Conservation (phyloP, 345 rosid genomes). For the Eucalyptus erythrocorys region DNA sequence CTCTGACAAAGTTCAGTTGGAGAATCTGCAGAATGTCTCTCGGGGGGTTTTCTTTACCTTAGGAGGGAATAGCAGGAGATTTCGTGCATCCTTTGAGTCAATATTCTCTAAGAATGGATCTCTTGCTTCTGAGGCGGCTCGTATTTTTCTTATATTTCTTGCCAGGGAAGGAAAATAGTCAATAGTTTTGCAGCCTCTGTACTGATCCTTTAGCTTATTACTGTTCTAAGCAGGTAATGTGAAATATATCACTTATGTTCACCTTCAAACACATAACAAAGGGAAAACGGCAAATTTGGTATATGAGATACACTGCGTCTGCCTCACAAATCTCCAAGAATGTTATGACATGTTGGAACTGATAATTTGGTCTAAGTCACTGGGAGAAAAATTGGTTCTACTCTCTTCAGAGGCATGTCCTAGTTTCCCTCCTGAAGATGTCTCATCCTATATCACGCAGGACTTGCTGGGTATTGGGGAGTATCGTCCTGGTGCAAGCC, state of each 20-base stretch:
- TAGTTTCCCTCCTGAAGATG: background rate
- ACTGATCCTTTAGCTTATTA: background rate
- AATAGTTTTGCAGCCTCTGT: background rate
- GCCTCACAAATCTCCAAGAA: background rate
- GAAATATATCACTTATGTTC: background rate
- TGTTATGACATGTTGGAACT: background rate
- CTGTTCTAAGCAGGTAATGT: background rate
- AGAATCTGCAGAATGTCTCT: background rate
- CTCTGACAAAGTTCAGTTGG: background rate
- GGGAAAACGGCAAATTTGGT: background rate
- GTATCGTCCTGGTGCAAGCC: constrained; percentile 43
- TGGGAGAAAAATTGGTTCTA: background rate
- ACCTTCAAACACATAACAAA: background rate
- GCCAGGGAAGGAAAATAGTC: background rate
- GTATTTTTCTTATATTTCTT: background rate
- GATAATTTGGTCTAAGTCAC: background rate
- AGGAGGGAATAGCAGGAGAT: background rate
- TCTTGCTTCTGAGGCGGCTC: background rate
- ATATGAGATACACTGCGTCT: background rate
- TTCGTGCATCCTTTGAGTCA: background rate
- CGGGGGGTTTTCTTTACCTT: background rate
- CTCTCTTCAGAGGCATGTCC: background rate
- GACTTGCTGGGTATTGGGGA: constrained; percentile 81
- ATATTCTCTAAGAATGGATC: background rate
- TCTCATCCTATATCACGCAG: constrained; percentile 10